phyloP scores from a whole-genome alignment of 2,329 filamentous ascomycete genomes.

The Curvularia sp. region DNA sequence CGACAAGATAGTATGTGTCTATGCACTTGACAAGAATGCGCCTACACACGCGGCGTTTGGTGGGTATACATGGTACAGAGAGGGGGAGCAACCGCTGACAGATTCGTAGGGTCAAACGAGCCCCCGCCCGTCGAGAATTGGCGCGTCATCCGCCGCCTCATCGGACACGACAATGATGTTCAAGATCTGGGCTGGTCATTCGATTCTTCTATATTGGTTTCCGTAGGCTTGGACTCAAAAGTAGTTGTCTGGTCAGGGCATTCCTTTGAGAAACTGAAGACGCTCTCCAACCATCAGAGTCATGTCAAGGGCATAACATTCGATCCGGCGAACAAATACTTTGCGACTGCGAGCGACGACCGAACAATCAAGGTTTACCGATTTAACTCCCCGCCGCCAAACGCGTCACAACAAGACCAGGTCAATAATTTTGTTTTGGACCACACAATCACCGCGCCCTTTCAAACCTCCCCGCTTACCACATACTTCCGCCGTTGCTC shows the following conservation, averaged over 20 bases:
- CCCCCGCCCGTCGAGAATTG: conserved; percentile 95
- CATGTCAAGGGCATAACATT: conserved; percentile 99
- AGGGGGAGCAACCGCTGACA: conserved; percentile 21
- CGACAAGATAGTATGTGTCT: conserved; percentile 98
- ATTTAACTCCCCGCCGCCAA: conserved; percentile 85
- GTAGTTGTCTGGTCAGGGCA: conserved; percentile 98
- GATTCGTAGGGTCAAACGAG: conserved; percentile 74
- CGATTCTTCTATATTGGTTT: conserved; percentile 94
- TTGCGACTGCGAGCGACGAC: conserved; percentile 96
- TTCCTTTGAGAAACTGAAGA: conserved; percentile 98
- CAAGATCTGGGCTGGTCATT: conserved; percentile 97
- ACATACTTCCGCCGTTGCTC: conserved; percentile 97
- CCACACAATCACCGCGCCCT: conserved; percentile 86
- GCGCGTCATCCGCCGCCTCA: conserved; percentile 91
- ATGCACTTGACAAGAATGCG: conserved; percentile 83
- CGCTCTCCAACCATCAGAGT: conserved; percentile 88
- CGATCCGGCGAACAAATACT: conserved; percentile 98
- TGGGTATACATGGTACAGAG: conserved; percentile 50
- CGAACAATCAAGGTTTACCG: conserved; percentile 95
- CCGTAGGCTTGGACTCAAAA: conserved; percentile 95
- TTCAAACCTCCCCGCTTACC: conserved; percentile 88
- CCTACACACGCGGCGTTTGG: conserved; percentile 81
- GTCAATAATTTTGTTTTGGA: conserved; percentile 96
- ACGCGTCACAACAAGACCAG: conserved; percentile 92
- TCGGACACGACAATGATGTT: conserved; percentile 98